Evolutionary conservation across 2,329 filamentous ascomycete genomes (phyloP).

Genomic region (Penicillium aurantiogriseum): DNA sequence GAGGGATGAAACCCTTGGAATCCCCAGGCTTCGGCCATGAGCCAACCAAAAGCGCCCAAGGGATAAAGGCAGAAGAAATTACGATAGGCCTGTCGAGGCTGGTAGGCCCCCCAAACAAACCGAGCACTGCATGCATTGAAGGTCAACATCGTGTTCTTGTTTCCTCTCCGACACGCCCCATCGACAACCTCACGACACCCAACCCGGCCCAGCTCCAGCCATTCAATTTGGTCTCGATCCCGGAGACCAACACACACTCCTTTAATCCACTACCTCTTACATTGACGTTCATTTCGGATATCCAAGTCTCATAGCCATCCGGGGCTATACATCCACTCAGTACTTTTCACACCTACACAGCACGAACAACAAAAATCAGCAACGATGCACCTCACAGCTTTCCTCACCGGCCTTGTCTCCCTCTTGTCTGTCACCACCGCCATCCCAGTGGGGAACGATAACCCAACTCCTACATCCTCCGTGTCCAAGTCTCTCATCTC

Average conservation of each 20-base stretch:
- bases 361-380: neutral
- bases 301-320: neutral
- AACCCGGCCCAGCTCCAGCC: constrained; percentile 17
- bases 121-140: neutral
- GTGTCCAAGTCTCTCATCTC: constrained; percentile 1
- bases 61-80: constrained; percentile 2
- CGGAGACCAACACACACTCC: neutral
- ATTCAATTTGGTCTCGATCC: constrained; percentile 12
- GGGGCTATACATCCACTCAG: neutral
- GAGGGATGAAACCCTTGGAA: constrained; percentile 11
- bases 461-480: constrained; percentile 5
- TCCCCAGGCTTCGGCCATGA: neutral
- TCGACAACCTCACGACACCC: neutral
- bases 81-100: neutral
- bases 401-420: constrained; percentile 13
- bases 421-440: constrained; percentile 13
- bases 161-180: constrained; percentile 3
- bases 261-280: neutral
- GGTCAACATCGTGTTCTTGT: neutral
- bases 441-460: constrained; percentile 11
- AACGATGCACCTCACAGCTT: constrained; percentile 14
- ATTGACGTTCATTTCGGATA: constrained; percentile 2
- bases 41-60: constrained; percentile 4
- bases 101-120: neutral
- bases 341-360: neutral